Evolutionary conservation across 257 asterid species (phyloP).

Genomic region (Paraleonurus japonicus): DNA sequence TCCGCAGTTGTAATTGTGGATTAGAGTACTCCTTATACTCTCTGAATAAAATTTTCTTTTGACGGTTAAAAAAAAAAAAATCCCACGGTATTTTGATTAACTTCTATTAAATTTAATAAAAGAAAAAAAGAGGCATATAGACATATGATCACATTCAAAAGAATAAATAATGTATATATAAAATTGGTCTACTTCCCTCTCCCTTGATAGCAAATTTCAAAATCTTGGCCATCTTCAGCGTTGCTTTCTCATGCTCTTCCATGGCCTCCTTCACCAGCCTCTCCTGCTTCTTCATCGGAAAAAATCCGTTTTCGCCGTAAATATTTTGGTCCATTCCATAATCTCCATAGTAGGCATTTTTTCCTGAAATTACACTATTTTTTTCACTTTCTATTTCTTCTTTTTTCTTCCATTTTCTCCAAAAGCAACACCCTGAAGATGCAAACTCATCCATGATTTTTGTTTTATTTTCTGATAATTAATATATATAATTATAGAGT

Average conservation of each 20-base stretch:
- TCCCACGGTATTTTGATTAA: too few species aligned
- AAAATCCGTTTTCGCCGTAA: neutral
- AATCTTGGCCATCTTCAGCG: constrained; percentile 20
- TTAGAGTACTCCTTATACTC: too few species aligned
- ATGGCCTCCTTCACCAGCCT: constrained; percentile 30
- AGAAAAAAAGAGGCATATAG: neutral
- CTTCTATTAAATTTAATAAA: neutral
- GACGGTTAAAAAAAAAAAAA: too few species aligned
- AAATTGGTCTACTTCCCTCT: neutral
- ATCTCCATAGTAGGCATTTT: constrained; percentile 35
- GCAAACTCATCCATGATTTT: constrained; percentile 21
- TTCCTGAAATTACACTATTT: neutral
- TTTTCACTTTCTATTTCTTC: constrained; percentile 13
- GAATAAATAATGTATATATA: neutral
- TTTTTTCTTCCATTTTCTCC: constrained; percentile 29
- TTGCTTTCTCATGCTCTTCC: constrained; percentile 27
- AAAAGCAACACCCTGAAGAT: constrained; percentile 19
- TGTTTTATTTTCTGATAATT: neutral
- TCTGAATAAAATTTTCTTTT: too few species aligned
- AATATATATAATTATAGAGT: too few species aligned
- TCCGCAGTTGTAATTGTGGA: too few species aligned
- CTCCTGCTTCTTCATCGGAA: constrained; percentile 1
- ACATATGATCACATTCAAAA: neutral
- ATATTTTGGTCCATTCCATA: constrained; percentile 30
- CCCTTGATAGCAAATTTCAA: constrained; percentile 18